Conservation (phyloP, 257 asterid species). For the Nicotiana sylvestris region DNA sequence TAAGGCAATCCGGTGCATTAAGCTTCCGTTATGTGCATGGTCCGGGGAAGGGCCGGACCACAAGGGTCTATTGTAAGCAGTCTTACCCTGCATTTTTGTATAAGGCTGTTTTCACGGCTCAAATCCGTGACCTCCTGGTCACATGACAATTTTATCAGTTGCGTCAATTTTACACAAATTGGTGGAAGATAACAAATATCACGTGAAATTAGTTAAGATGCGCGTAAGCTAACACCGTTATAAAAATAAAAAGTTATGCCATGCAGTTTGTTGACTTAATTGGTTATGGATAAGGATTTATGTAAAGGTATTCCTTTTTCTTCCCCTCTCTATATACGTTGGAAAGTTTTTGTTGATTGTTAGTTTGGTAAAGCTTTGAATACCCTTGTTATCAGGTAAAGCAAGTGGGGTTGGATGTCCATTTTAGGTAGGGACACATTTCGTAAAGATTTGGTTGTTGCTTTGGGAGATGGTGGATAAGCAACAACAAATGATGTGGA, state of each 20-base stretch:
- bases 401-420: neutral
- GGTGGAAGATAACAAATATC: too few species aligned
- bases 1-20: too few species aligned
- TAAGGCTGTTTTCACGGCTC: too few species aligned
- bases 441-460: neutral
- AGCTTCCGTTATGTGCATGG: too few species aligned
- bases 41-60: too few species aligned
- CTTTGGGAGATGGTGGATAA: neutral
- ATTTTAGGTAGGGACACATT: slow-evolving; percentile 5
- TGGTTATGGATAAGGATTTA: neutral
- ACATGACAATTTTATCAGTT: too few species aligned
- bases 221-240: too few species aligned
- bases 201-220: too few species aligned
- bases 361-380: neutral
- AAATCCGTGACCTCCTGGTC: fast-evolving
- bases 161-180: too few species aligned
- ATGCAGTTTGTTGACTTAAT: neutral
- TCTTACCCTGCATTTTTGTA: fast-evolving
- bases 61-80: too few species aligned
- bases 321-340: neutral
- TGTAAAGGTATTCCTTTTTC: neutral
- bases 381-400: neutral
- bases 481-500: neutral
- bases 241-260: too few species aligned
- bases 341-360: neutral